Evolutionary conservation across 768 basidiomycete genomes (phyloP), one percentile per base, ranked within the genome.

Genomic region (Boletus rubropictus): DNA sequence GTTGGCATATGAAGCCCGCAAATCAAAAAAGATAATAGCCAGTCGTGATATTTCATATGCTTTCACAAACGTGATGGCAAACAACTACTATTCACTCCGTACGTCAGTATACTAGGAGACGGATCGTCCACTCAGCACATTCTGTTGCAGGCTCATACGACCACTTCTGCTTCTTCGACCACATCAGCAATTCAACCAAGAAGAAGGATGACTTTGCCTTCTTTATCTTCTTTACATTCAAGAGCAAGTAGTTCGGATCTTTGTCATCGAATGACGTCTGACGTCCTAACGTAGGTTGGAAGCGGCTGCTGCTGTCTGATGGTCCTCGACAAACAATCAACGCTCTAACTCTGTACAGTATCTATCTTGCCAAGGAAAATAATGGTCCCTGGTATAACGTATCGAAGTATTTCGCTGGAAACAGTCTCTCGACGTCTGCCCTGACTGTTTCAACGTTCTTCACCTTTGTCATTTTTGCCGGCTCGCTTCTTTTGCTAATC

Each of bases 161-260:
- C 65, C 89, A 95, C 65, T 97, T 97, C 66, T 98, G 96, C 69
- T 93, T 99, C 75, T 98, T 98, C 65, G 85, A 89, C 57, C 92
- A 97, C 57, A 96, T 99, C 68, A 84, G 83, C 61, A 85, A 89
- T 61, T 98, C 96, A 22, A 93, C 92, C 25, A 97, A 95, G 77
- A 83, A 81, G 52, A 93, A 86, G 67, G 96, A 99, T 63, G 91
- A 96, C 61, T 93, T 99, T 68, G 94, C 95, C 28, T 98, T 98
- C 77, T 99, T 96, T 69, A 81, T 98, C 62, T 99, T 98, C 81
- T 99, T 99, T 70, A 88, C 87, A 1, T 98, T 99, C 79, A 99
- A 99, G 76, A 95, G 95, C 89, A 51, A 44, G 82, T 72, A 17
- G 7, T 40, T 18, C 42, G 15, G 14, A 36, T 38, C 28, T 18